A percentile compares a stretch with the other conserved stretches of the same genome.
phyloP scores from a whole-genome alignment of 2,329 filamentous ascomycete genomes.

The Fusarium hainanense region DNA sequence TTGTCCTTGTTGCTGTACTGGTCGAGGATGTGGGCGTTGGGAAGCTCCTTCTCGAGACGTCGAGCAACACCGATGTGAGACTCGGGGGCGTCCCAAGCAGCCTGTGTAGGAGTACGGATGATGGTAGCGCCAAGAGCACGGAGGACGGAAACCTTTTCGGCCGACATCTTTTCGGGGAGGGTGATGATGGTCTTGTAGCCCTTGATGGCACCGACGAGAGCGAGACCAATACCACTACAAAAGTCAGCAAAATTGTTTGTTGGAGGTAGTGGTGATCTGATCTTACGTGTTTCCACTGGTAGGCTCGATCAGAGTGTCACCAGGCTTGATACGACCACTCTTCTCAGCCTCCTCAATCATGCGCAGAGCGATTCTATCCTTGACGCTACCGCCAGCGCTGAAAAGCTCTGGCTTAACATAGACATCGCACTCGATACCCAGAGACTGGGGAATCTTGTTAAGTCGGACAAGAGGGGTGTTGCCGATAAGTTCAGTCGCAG shows the following conservation, averaged over 20 bases:
- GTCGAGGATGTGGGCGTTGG: conserved; percentile 96
- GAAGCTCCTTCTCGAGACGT: conserved; percentile 92
- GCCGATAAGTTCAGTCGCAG: conserved; percentile 88
- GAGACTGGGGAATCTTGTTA: conserved; percentile 90
- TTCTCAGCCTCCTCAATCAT: conserved; percentile 98
- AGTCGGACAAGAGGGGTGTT: conserved; percentile 95
- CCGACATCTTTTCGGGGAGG: conserved; percentile 98
- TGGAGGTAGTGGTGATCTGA: conserved; percentile 29
- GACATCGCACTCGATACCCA: conserved; percentile 88
- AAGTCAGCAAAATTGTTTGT: conserved; percentile 1
- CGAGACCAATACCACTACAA: conserved; percentile 85
- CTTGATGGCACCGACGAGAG: conserved; percentile 93
- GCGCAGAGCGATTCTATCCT: conserved; percentile 93
- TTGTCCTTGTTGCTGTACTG: conserved; percentile 95
- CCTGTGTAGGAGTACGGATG: conserved; percentile 95
- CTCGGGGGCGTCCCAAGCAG: conserved; percentile 93
- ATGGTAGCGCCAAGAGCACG: conserved; percentile 95
- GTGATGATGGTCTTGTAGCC: conserved; percentile 99
- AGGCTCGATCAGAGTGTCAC: conserved; percentile 96
- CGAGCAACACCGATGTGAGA: conserved; percentile 96
- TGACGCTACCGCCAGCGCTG: conserved; percentile 93
- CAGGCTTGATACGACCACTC: conserved; percentile 92
- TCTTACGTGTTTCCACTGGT: conserved; percentile 91
- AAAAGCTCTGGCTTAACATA: conserved; percentile 94
- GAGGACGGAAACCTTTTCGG: conserved; percentile 95